Percentiles rank a stretch among this genome's conserved stretches.
Conservation (phyloP, 2,329 filamentous ascomycete species). For the Rhinocladiella similis region DNA sequence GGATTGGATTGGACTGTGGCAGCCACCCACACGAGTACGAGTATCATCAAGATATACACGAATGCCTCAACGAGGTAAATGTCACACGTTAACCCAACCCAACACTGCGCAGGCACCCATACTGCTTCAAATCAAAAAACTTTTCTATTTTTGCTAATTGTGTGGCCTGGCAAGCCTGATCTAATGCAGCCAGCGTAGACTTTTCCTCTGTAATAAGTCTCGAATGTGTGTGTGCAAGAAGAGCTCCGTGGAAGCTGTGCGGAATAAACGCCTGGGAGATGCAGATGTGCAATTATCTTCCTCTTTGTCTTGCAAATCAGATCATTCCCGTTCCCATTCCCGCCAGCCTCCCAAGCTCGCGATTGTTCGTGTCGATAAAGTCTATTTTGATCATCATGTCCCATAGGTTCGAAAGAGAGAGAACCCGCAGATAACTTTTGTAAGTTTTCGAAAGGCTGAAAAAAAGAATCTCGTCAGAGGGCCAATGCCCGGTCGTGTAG, state of each 20-base stretch:
- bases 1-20: too few species aligned
- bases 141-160: constrained; percentile 12
- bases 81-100: too few species aligned
- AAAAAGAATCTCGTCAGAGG: constrained; percentile 16
- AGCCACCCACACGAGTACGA: too few species aligned
- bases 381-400: constrained; percentile 31
- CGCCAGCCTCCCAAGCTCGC: constrained; percentile 22
- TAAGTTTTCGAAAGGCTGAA: constrained; percentile 25
- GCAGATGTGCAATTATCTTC: constrained; percentile 18
- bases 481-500: constrained; percentile 7
- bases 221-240: constrained; percentile 10
- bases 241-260: constrained; percentile 17
- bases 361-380: constrained; percentile 28
- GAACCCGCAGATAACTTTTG: constrained; percentile 28
- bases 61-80: too few species aligned
- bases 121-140: neutral
- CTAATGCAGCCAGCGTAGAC: constrained; percentile 28
- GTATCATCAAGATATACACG: too few species aligned
- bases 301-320: constrained; percentile 15
- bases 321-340: constrained; percentile 14
- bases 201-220: constrained; percentile 22
- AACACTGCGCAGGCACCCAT: too few species aligned
- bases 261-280: constrained; percentile 19
- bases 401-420: constrained; percentile 27
- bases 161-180: constrained; percentile 27